Base-by-base conservation (phyloP, 805 yeast genomes). In the Monosporozyma unispora region DNA sequence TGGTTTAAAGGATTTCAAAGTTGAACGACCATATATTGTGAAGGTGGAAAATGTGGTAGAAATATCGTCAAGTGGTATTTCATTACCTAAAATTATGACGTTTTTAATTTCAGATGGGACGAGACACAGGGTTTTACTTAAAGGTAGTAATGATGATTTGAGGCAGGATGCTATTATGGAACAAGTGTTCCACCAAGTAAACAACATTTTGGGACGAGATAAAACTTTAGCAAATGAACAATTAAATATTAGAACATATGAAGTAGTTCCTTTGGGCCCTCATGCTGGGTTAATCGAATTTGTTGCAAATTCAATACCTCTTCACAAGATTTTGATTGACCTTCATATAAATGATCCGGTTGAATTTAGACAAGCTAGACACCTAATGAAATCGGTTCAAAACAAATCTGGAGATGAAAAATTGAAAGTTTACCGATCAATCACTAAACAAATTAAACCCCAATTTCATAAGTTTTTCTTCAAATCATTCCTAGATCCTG, bases 81-180 rank as follows among this genome's bases (percentile, higher is more conserved):
- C 96, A 53, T 74, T 81, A 52, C 99, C 99, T 0, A 91, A 91
- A 61, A 84, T 95, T 46, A 72, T 82, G 47, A 75, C 69, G 1
- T 68, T 86, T 47, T 47, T 44, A 0, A 65, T 82, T 14, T 72
- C 81, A 0, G 76, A 80, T 58, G 98, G 98, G 0, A 54, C 64
- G 0, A 58, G 50, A 0, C 82, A 78, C 51, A 78, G 72, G 49
- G 75, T 84, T 61, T 70, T 93, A 18, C 68, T 90, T 55, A 93
- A 93, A 62, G 87, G 87, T 23, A 89, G 95, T 5, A 76, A 87
- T 9, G 99, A 93, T 67, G 99, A 93, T 67, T 70, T 93, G 47
- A 71, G 98, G 47, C 99, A 95, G 67, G 99, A 93, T 68, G 86
- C 96, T 0, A 87, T 93, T 50, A 95, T 93, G 99, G 95, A 91